Evolutionary conservation across 441 rosid species (phyloP).

Genomic region (Kokia cookei): DNA sequence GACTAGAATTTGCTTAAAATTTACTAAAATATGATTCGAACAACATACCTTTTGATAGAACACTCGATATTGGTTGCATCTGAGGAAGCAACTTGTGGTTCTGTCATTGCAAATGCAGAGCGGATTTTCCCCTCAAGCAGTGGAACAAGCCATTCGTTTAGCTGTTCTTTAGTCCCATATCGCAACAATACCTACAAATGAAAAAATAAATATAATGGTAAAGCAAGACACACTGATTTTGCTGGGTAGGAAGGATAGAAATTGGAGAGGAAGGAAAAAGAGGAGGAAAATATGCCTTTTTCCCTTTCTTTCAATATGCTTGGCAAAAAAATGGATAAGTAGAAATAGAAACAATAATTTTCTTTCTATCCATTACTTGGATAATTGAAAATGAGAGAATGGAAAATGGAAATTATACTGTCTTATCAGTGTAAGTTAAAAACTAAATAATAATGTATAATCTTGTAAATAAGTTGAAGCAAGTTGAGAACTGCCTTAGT

Average conservation of each 20-base stretch:
- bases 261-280: background rate
- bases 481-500: background rate
- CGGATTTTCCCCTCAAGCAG: conserved; percentile 92
- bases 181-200: conserved; percentile 70
- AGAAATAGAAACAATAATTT: background rate
- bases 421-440: background rate
- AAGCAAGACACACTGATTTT: background rate
- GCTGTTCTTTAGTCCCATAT: conserved; percentile 88
- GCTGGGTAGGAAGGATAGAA: background rate
- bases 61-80: conserved; percentile 98
- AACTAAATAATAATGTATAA: background rate
- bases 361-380: background rate
- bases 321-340: background rate
- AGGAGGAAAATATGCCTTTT: background rate
- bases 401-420: background rate
- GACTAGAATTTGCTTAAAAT: background rate
- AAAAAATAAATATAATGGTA: background rate
- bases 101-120: conserved; percentile 99
- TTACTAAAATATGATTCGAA: background rate
- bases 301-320: background rate
- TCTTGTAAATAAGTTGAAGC: conserved; percentile 6
- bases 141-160: conserved; percentile 86
- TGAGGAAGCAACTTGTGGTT: conserved; percentile 97
- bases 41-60: conserved; percentile 69
- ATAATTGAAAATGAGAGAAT: background rate